Evolutionary conservation across 148 eudicot genomes (phyloP).

Genomic region (Silene uniflora): DNA sequence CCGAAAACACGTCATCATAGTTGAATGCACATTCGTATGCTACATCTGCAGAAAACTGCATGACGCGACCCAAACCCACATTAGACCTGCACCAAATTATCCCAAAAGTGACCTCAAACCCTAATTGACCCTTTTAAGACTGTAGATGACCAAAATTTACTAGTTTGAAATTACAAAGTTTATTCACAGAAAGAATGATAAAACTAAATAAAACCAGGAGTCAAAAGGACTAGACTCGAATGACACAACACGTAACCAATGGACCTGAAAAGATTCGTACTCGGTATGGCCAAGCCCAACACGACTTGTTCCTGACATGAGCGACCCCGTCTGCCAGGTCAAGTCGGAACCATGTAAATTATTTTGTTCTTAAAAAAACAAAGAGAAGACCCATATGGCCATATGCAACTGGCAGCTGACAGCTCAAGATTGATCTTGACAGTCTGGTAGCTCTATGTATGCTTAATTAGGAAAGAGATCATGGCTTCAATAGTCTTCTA

Average conservation of each 20-base stretch:
- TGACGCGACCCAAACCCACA: too few species aligned
- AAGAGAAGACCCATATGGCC: constrained; percentile 14
- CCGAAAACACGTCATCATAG: too few species aligned
- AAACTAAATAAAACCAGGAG: neutral
- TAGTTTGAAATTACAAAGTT: too few species aligned
- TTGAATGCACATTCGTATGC: too few species aligned
- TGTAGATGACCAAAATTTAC: too few species aligned
- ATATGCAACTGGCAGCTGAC: constrained; percentile 15
- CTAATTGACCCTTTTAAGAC: too few species aligned
- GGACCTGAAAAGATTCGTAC: neutral
- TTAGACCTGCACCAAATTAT: too few species aligned
- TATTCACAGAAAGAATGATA: too few species aligned
- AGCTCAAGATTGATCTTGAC: neutral
- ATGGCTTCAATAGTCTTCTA: neutral
- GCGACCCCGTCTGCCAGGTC: neutral
- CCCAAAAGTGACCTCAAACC: too few species aligned
- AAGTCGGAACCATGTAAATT: neutral
- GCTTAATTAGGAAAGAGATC: neutral
- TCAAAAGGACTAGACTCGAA: neutral
- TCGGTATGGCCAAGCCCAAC: neutral
- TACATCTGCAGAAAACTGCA: too few species aligned
- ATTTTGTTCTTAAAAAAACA: neutral
- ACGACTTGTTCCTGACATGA: neutral
- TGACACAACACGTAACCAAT: neutral
- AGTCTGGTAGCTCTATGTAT: neutral